These are phyloP conservation scores for Alternaria viburni DNA, from an alignment of 2,329 filamentous ascomycete species.

Conservation along the genomic window DNA sequence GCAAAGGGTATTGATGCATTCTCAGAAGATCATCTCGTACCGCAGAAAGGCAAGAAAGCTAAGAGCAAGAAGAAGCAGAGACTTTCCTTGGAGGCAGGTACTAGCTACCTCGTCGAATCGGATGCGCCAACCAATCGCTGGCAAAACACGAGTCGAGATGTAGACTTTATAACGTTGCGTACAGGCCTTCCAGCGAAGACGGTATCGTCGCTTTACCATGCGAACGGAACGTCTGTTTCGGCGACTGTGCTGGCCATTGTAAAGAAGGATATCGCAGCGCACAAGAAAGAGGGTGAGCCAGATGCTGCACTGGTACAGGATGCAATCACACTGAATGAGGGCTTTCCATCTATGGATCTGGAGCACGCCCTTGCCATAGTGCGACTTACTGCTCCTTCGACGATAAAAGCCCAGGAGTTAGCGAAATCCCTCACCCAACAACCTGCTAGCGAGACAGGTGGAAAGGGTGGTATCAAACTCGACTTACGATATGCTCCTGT, in stretches of 20 bases:
- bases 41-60: constrained; percentile 49
- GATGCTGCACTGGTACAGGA: constrained; percentile 56
- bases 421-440: constrained; percentile 59
- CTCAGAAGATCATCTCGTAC: constrained; percentile 61
- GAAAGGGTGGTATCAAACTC: constrained; percentile 54
- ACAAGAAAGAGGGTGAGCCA: constrained; percentile 39
- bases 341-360: constrained; percentile 61
- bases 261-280: constrained; percentile 53
- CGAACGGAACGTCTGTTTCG: constrained; percentile 61
- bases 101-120: constrained; percentile 34
- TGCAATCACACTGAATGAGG: constrained; percentile 59
- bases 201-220: constrained; percentile 65
- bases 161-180: constrained; percentile 65
- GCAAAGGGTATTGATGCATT: constrained; percentile 85
- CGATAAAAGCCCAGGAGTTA: constrained; percentile 64
- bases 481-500: constrained; percentile 56
- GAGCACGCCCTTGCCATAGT: constrained; percentile 61
- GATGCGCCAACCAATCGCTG: constrained; percentile 59
- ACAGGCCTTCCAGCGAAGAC: constrained; percentile 55
- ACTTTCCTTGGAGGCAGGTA: constrained; percentile 18
- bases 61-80: constrained; percentile 53
- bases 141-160: constrained; percentile 62
- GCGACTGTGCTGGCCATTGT: constrained; percentile 63
- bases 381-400: constrained; percentile 63
- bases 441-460: constrained; percentile 32